These are phyloP conservation scores for Ceratobasidium theobromae DNA, from an alignment of 1,284 basidiomycete genomes.

Conservation along the genomic window DNA sequence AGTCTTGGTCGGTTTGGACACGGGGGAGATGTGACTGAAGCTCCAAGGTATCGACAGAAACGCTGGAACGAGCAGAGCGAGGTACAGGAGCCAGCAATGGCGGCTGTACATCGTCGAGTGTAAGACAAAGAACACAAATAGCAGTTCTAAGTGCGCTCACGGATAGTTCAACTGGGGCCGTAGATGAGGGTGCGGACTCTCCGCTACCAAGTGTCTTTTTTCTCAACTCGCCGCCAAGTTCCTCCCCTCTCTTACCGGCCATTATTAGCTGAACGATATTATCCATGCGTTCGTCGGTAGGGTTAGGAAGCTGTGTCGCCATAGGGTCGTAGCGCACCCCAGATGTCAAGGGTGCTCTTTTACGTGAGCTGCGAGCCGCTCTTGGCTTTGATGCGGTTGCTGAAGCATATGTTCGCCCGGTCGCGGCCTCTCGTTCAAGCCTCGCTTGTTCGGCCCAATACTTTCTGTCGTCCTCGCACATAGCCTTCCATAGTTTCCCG, in stretches of 20 bases:
- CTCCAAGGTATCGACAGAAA: constrained; percentile 12
- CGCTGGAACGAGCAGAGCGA: constrained; percentile 18
- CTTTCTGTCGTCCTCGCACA: constrained; percentile 24
- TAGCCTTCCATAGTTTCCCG: constrained; percentile 28
- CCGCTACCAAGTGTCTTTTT: neutral
- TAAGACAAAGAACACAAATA: neutral
- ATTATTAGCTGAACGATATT: constrained; percentile 27
- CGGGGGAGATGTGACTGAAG: constrained; percentile 15
- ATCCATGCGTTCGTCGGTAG: constrained; percentile 25
- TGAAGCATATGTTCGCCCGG: constrained; percentile 3
- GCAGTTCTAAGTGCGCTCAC: neutral
- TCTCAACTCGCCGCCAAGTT: constrained; percentile 12
- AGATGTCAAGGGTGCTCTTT: constrained; percentile 9
- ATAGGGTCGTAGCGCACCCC: constrained; percentile 13
- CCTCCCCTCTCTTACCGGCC: constrained; percentile 23
- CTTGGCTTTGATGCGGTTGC: constrained; percentile 5
- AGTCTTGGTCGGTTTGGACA: neutral
- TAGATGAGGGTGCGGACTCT: neutral
- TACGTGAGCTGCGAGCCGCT: neutral
- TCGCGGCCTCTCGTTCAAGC: constrained; percentile 17
- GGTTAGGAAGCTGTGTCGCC: neutral
- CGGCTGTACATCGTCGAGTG: neutral
- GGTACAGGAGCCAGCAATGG: constrained; percentile 25
- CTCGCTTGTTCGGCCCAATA: constrained; percentile 28
- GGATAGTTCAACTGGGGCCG: neutral